Evolutionary conservation across 305 asterid genomes (phyloP).

Genomic region (Fraxinus latifolia): DNA sequence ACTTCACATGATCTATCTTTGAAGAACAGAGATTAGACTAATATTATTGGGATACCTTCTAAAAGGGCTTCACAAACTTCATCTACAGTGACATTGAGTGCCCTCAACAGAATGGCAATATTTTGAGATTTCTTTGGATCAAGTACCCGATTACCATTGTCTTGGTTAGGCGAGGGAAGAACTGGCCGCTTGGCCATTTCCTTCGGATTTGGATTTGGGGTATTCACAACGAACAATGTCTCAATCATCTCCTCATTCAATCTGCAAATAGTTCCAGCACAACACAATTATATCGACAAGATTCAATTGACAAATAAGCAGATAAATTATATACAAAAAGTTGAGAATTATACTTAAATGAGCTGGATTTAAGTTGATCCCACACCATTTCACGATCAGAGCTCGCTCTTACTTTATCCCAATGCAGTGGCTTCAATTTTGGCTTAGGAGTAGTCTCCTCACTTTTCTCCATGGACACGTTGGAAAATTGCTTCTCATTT

Average conservation of each 20-base stretch:
- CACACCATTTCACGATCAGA: slow-evolving; percentile 96
- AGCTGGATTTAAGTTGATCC: slow-evolving; percentile 93
- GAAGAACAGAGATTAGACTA: background rate
- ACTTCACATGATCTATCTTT: background rate
- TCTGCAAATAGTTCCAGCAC: slow-evolving; percentile 41
- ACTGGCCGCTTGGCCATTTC: slow-evolving; percentile 52
- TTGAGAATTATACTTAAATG: slow-evolving; percentile 61
- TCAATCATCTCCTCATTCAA: slow-evolving; percentile 97
- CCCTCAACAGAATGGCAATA: slow-evolving; percentile 78
- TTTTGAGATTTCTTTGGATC: slow-evolving; percentile 95
- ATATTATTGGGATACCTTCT: slow-evolving; percentile 54
- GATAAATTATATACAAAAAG: background rate
- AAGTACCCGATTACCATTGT: slow-evolving; percentile 57
- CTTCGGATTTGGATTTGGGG: slow-evolving; percentile 52
- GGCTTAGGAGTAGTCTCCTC: slow-evolving; percentile 65
- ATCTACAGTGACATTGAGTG: slow-evolving; percentile 84
- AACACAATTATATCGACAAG: background rate
- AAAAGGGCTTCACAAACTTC: slow-evolving; percentile 91
- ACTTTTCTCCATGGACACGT: slow-evolving; percentile 23
- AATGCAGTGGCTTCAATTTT: slow-evolving; percentile 86
- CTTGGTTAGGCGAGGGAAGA: slow-evolving; percentile 61
- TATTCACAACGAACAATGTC: slow-evolving; percentile 68
- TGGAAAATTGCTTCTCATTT: slow-evolving; percentile 20
- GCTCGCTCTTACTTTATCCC: slow-evolving; percentile 97
- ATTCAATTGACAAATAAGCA: background rate